Evolutionary conservation across 345 rosid species (phyloP), one percentile per base, ranked within the genome.

Genomic region (Linum usitatissimum): DNA sequence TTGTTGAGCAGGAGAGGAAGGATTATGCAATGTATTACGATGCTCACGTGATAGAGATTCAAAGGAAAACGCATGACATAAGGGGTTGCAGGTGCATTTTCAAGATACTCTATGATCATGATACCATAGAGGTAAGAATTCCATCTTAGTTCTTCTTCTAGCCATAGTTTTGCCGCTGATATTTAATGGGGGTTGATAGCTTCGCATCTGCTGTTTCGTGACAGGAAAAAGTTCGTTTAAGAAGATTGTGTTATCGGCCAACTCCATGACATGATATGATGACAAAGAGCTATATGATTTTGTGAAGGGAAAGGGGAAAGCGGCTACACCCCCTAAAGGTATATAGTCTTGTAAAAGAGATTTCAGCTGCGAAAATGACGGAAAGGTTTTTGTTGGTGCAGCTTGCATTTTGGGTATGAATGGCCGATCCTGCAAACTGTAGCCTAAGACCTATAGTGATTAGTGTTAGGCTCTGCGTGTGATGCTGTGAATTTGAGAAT

Each of bases 21-120:
- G 87, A 84, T 71, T 83, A 79, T 42, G 84, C 84, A 18, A 81
- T 73, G 63, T 72, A 86, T 67, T 82, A 80, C 45, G 90, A 84
- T 60, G 85, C 88, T 71, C 86, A 66, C 18, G 71, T 86, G 12
- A 9, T 70, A 18, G 77, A 74, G 30, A 82, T 86, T 54, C 76
- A 82, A 58, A 78, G 80, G 75, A 84, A 66, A 74, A 75, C 68
- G 60, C 88, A 86, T 34, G 94, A 84, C 64, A 76, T 84, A 23
- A 81, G 90, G 76, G 94, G 90, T 23, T 86, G 94, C 69, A 72
- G 94, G 73, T 86, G 94, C 55, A 63, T 82, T 6, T 86, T 82
- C 73, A 39, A 62, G 64, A 72, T 87, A 53, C 75, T 67, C 12
- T 84, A 87, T 15, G 70, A 75, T 61, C 94, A 82, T 19, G 85